phyloP scores from a whole-genome alignment of 2,329 filamentous ascomycete species.

The Lomentospora prolificans region DNA sequence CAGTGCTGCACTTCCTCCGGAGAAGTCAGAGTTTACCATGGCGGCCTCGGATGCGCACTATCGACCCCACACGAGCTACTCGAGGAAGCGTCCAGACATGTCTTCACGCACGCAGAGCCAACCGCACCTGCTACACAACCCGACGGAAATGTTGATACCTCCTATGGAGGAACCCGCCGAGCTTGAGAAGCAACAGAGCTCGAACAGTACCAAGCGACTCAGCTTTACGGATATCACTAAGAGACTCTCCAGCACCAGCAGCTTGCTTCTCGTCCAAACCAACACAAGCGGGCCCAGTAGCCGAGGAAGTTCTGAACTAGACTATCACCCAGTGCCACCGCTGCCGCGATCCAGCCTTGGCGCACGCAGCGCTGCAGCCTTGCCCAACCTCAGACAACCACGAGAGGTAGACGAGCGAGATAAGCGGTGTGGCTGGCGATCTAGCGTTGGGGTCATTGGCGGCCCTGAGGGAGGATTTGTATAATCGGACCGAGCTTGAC shows the following conservation, averaged over 20 bases:
- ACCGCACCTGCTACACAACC: slow-evolving; percentile 11
- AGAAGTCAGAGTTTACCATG: slow-evolving; percentile 13
- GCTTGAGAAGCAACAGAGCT: slow-evolving; percentile 36
- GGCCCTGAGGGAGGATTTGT: slow-evolving; percentile 45
- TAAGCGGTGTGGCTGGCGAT: slow-evolving; percentile 45
- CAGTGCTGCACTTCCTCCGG: slow-evolving; percentile 14
- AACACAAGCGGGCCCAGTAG: slow-evolving; percentile 34
- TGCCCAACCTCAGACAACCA: slow-evolving; percentile 17
- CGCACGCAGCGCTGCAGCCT: slow-evolving; percentile 17
- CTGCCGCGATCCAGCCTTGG: slow-evolving; percentile 36
- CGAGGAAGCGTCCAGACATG: slow-evolving; percentile 9
- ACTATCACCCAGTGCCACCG: slow-evolving; percentile 12
- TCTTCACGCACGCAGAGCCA: slow-evolving; percentile 12
- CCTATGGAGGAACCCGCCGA: slow-evolving; percentile 13
- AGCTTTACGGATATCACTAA: slow-evolving; percentile 54
- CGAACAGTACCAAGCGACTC: slow-evolving; percentile 42
- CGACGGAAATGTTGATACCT: slow-evolving; percentile 2
- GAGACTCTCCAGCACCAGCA: slow-evolving; percentile 50
- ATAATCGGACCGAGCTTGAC: slow-evolving; percentile 21
- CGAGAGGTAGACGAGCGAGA: slow-evolving; percentile 26
- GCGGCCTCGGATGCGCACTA: slow-evolving; percentile 16
- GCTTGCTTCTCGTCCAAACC: slow-evolving; percentile 48
- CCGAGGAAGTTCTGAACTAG: slow-evolving; percentile 1
- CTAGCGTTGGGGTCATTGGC: slow-evolving; percentile 41
- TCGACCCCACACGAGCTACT: slow-evolving; percentile 46